Evolutionary conservation across 345 rosid species (phyloP).

Genomic region (Salix exigua): DNA sequence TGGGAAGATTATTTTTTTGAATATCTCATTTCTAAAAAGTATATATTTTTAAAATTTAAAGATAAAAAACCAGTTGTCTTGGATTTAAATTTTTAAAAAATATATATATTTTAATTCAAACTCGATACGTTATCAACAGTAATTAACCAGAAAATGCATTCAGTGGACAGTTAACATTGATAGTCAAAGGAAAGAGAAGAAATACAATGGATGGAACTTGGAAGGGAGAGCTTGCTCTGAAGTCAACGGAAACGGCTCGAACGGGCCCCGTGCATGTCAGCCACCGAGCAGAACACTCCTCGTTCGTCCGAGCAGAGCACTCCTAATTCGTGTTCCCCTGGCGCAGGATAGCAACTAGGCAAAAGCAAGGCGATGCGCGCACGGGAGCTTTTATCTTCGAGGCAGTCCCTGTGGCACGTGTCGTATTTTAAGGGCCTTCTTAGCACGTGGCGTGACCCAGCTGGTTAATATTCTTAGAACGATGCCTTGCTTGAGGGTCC

Average conservation of each 20-base stretch:
- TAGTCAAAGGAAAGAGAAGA: not conserved
- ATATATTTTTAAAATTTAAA: too few relatives aligned
- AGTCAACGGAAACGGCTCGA: conserved; percentile 28
- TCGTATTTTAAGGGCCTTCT: not conserved
- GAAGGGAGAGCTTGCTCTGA: not conserved
- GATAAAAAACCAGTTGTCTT: too few relatives aligned
- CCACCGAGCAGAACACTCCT: not conserved
- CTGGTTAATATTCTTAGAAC: conserved; percentile 12
- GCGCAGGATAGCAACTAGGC: conserved; percentile 19
- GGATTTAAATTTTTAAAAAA: too few relatives aligned
- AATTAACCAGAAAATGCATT: too few relatives aligned
- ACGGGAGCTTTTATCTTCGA: not conserved
- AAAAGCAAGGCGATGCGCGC: not conserved
- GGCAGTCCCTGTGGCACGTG: conserved; percentile 15
- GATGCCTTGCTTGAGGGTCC: conserved; percentile 19
- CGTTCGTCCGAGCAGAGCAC: not conserved
- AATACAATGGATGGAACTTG: not conserved
- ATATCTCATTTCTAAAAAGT: too few relatives aligned
- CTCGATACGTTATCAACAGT: too few relatives aligned
- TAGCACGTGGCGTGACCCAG: conserved; percentile 2
- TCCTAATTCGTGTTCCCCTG: conserved; percentile 1
- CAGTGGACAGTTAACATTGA: too few relatives aligned
- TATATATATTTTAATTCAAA: too few relatives aligned
- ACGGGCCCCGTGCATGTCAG: conserved; percentile 15
- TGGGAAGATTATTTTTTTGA: too few relatives aligned